Evolutionary conservation across 352 stramenopile genomes (phyloP), one percentile per base, ranked within the genome.

Genomic region (Phytopythium helicoides): DNA sequence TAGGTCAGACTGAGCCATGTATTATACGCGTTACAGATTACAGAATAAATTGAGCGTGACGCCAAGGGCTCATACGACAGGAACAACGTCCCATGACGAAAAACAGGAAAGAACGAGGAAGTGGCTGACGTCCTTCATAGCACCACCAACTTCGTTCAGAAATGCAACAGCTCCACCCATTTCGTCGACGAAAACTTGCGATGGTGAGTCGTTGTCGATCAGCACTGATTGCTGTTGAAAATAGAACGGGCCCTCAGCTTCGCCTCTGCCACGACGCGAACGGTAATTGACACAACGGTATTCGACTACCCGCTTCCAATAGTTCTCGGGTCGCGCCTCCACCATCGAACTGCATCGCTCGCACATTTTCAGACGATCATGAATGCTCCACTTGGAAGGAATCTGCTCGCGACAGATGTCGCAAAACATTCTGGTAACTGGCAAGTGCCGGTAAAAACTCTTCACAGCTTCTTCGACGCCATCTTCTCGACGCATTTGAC

Each of bases 401-500:
- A 68, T 66, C 19, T 46, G 64, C 21, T 68, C 44, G 41, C 66
- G 60, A 28, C 57, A 53, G 21, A 69, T 19, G 21, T 71, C 62
- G 36, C 62, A 98, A 6, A 75, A 63, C 92, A 98, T 98, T 33
- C 76, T 74, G 16, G 94, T 74, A 28, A 93, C 22, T 21, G 89
- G 90, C 22, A 98, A 62, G 34, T 90, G 68, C 12, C 73, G 69
- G 39, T 96, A 95, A 57, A 98, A 98, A 31, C 70, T 70, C 28
- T 71, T 47, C 6, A 98, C 73, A n/a, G 90, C 94, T 55, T 74
- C 73, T 22, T 73, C 68, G 3, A 92, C 85, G 14, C 94, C 92
- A 66, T 98, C 82, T 60, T 98, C 93, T 39, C 62, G 22, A 2
- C 61, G 55, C 85, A 97, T 94, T 39, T 75, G 49, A 0, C 76